Evolutionary conservation across 179 eudicot genomes (phyloP), one percentile per base, ranked within the genome.

Genomic region (Silene vulgaris): DNA sequence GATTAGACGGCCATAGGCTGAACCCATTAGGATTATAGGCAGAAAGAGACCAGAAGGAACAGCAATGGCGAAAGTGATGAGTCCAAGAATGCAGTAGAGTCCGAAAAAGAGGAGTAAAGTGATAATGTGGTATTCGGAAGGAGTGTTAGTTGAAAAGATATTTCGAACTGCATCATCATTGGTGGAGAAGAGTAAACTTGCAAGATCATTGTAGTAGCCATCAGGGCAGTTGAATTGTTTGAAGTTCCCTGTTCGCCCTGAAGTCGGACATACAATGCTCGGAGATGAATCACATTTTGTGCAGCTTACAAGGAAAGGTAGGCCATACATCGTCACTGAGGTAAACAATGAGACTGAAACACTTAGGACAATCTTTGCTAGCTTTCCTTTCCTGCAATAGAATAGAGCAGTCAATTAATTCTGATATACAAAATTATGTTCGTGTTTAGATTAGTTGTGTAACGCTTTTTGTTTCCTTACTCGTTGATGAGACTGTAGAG

Each of bases 41-140:
- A 94, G 89, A 86, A 94, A 91, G 29, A 94, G 91, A 17, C 98
- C 98, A 6, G 98, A 89, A 8, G 98, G 98, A 13, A 91, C 94
- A 9, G 97, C 98, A 65, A 94, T 91, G 73, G 96, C 97, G 65
- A 91, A 94, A 57, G 97, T 91, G 85, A 91, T 64, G 73, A 89
- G 84, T 68, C 97, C 97, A 52, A 94, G 76, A 65, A 94, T 73
- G 69, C 88, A 90, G 67, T 91, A 94, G 13, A 89, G 82, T 43
- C 37, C 76, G 69, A 91, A 91, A 88, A 85, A 90, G 80, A 91
- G 80, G 8, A 75, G 0, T 8, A 91, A 85, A 4, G 97, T 84
- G 40, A 70, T 59, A 0, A 84, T 29, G 52, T 75, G 77, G 71
- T 84, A 94, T 77, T 94, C 96, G 12, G 71, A 71, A 9, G 87